These are phyloP conservation scores for Lotus japonicus DNA, from an alignment of 306 rosid species.

Conservation along the genomic window DNA sequence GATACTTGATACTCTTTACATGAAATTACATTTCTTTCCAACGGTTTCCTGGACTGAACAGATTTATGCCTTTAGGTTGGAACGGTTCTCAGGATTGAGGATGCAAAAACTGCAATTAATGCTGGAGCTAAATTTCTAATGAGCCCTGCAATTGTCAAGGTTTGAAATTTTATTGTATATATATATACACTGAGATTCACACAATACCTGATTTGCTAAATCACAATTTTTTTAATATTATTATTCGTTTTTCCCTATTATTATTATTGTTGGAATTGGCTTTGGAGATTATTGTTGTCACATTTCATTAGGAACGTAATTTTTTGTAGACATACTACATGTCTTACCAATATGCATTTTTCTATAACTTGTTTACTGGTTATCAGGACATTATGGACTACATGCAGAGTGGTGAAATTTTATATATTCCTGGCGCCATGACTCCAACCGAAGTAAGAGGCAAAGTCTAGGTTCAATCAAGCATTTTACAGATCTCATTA, in stretches of 20 bases:
- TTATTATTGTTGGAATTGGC: background rate
- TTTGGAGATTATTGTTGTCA: conserved; percentile 6
- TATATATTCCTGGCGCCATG: conserved; percentile 90
- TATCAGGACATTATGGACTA: conserved; percentile 60
- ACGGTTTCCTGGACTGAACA: conserved; percentile 18
- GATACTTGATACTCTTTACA: background rate
- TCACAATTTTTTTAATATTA: background rate
- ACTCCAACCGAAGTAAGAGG: conserved; percentile 92
- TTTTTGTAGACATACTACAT: background rate
- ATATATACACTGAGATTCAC: background rate
- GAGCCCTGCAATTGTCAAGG: conserved; percentile 87
- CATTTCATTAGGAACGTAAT: background rate
- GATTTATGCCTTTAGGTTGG: conserved; percentile 60
- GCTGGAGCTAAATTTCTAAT: conserved; percentile 89
- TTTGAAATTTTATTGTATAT: conserved; percentile 22
- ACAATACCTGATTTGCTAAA: background rate
- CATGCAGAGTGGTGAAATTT: conserved; percentile 35
- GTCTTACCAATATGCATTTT: background rate
- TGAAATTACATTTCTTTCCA: conserved; percentile 8
- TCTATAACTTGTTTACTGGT: background rate
- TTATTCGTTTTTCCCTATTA: background rate
- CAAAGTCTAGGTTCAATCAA: conserved; percentile 23
- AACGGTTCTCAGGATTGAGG: conserved; percentile 73
- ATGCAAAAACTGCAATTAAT: conserved; percentile 59
- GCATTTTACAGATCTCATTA: background rate